Conservation (phyloP, 1,284 basidiomycete genomes). For the Trichosporon sp. region DNA sequence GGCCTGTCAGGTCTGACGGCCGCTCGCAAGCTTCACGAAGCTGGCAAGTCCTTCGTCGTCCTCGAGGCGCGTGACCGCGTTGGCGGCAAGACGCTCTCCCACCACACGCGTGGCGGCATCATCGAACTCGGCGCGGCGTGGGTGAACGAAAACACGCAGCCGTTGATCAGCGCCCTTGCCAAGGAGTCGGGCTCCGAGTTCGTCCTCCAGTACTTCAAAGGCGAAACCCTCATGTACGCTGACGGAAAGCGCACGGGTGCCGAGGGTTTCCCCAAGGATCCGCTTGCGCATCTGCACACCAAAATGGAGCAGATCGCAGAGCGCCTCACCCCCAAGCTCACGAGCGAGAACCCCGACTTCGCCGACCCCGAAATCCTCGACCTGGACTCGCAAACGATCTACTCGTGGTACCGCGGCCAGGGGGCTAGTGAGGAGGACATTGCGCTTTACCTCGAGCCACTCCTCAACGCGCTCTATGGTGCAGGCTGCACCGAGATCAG, state of each 20-base stretch:
- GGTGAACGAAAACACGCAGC: constrained; percentile 17
- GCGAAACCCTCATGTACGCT: neutral
- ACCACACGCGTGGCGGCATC: constrained; percentile 5
- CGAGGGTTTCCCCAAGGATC: neutral
- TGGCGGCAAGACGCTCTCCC: constrained; percentile 12
- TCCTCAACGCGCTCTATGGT: neutral
- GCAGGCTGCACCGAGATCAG: constrained; percentile 4
- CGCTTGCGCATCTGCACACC: neutral
- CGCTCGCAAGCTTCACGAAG: constrained; percentile 13
- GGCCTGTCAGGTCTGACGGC: constrained; percentile 14
- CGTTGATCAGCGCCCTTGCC: constrained; percentile 6
- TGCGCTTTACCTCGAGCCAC: neutral
- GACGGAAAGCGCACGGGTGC: neutral
- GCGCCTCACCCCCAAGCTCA: neutral
- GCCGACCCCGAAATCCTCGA: neutral
- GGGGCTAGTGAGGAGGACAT: neutral
- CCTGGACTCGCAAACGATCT: constrained; percentile 5
- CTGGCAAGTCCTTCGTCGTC: constrained; percentile 13
- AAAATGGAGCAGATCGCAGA: constrained; percentile 1
- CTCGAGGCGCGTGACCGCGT: constrained; percentile 18
- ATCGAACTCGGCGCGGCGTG: constrained; percentile 16
- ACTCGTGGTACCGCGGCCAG: neutral
- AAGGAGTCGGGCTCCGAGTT: constrained; percentile 7
- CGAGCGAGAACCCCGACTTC: neutral
- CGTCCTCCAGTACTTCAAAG: constrained; percentile 6